Base-by-base conservation (phyloP, 1,139 yeast genomes). In the Wickerhamomyces sp. region DNA sequence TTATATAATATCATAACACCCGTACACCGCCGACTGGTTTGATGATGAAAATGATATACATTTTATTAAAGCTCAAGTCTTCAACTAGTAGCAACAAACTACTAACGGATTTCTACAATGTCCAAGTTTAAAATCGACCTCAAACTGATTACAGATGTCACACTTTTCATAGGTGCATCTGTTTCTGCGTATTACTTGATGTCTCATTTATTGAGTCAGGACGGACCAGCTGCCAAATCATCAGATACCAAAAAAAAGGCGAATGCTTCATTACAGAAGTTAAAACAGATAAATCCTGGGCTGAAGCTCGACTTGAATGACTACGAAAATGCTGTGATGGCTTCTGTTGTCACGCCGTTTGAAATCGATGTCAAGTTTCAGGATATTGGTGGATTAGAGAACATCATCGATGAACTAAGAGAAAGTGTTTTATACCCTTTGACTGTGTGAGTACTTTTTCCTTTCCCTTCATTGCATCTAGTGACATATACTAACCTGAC, bases 371-470 rank as follows among this genome's bases (percentile, higher is more conserved):
- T 83, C 5, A 71, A 78, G 14, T 90, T 90, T 58, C 70, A 70
- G 33, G 96, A 90, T 58, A 77, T 92, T 40, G 98, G 97, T 21
- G 98, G 98, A 0, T 68, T 92, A 34, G 92, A 86, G 43, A 70
- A 69, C 15, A 84, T 88, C 34, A 77, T 92, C 28, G 92, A 82
- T 43, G 97, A 90, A 50, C 68, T 92, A 38, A 72, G 86, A 49
- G 98, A 92, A 60, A 77, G 90, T 39, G 96, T 92, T 9, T 76
- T 92, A 36, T 80, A 86, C 52, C 98, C 98, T 1, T 68, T 92
- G 40, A 89, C 95, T 1, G 81, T 70, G 60, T 67, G 62, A 10
- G 71, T 61, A 37, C 42, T 24, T 15, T 9, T 15, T 16, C 7
- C 26, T 24, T 12, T 29, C 24, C 5, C 21, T 24, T 12, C 31